Conservation (phyloP, 805 yeast species). For the Tetrapisispora pingtungensis region DNA sequence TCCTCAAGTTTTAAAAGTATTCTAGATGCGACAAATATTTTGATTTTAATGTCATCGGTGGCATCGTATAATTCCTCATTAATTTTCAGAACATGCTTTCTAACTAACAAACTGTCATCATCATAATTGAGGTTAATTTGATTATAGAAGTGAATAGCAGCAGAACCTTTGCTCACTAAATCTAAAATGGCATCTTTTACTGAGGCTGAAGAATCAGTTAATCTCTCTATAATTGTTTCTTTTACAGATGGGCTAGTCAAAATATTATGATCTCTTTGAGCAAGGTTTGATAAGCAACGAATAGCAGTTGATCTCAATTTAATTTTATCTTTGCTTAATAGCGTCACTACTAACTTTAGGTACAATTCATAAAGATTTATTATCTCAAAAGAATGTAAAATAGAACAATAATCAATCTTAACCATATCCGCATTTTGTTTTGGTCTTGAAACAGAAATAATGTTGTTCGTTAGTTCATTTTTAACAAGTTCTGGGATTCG, state of each 20-base stretch:
- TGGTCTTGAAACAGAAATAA: not conserved
- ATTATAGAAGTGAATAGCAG: slow-evolving; percentile 35
- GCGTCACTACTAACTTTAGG: slow-evolving; percentile 38
- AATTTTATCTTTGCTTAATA: slow-evolving; percentile 40
- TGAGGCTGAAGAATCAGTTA: slow-evolving; percentile 55
- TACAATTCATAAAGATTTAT: slow-evolving; percentile 42
- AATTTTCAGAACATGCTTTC: slow-evolving; percentile 50
- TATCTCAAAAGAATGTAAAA: slow-evolving; percentile 18
- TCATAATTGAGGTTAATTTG: slow-evolving; percentile 35
- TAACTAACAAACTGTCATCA: slow-evolving; percentile 56
- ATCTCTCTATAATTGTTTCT: slow-evolving; percentile 39
- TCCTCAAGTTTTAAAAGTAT: slow-evolving; percentile 53
- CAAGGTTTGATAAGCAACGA: slow-evolving; percentile 46
- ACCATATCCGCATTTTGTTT: not conserved
- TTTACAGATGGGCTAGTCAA: slow-evolving; percentile 42
- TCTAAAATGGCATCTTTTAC: slow-evolving; percentile 73
- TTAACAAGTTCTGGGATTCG: not conserved
- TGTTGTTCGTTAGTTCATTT: slow-evolving; percentile 1
- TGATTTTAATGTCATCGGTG: slow-evolving; percentile 26
- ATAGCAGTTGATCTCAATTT: slow-evolving; percentile 56
- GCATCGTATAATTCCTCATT: slow-evolving; percentile 38
- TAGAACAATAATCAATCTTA: slow-evolving; percentile 11
- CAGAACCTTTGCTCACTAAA: slow-evolving; percentile 37
- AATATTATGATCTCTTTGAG: slow-evolving; percentile 43
- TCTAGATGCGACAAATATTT: slow-evolving; percentile 38